These are phyloP conservation scores for Udeniomyces megalosporus DNA, from an alignment of 768 basidiomycete species.

Conservation along the genomic window DNA sequence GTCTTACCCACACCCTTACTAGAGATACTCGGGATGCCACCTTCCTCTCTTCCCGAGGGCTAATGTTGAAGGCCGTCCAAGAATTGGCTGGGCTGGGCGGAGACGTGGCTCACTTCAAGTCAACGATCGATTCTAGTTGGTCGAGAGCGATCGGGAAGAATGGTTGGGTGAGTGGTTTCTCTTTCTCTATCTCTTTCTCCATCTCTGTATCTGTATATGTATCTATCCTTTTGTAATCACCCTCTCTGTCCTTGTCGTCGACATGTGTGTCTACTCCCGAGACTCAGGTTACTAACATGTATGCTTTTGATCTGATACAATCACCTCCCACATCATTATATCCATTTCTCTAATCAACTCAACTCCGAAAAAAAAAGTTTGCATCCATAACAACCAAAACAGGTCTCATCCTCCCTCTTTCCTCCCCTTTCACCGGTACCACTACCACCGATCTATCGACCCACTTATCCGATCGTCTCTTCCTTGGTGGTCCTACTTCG, in stretches of 20 bases:
- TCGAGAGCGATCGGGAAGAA: conserved; percentile 45
- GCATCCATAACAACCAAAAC: conserved; percentile 55
- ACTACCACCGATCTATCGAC: conserved; percentile 27
- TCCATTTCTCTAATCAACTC: neutral
- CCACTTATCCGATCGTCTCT: conserved; percentile 54
- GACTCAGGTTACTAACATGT: too few species aligned
- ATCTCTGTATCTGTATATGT: too few species aligned
- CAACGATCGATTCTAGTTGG: conserved; percentile 48
- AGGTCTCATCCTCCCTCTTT: conserved; percentile 53
- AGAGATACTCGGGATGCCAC: conserved; percentile 60
- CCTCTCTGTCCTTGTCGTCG: neutral
- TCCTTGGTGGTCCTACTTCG: conserved; percentile 78
- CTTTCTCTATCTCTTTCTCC: conserved; percentile 4
- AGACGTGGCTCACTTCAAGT: conserved; percentile 59
- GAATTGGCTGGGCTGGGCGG: conserved; percentile 66
- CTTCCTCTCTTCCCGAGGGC: conserved; percentile 47
- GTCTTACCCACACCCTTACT: conserved; percentile 59
- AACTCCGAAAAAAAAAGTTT: conserved; percentile 36
- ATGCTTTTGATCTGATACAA: neutral
- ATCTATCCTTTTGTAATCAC: too few species aligned
- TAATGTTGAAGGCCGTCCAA: conserved; percentile 42
- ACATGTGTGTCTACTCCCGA: too few species aligned
- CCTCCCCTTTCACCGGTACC: conserved; percentile 21
- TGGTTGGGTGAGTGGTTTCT: conserved; percentile 36
- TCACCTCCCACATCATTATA: neutral